phyloP scores from a whole-genome alignment of 257 asterid genomes.

The Lycium barbarum region DNA sequence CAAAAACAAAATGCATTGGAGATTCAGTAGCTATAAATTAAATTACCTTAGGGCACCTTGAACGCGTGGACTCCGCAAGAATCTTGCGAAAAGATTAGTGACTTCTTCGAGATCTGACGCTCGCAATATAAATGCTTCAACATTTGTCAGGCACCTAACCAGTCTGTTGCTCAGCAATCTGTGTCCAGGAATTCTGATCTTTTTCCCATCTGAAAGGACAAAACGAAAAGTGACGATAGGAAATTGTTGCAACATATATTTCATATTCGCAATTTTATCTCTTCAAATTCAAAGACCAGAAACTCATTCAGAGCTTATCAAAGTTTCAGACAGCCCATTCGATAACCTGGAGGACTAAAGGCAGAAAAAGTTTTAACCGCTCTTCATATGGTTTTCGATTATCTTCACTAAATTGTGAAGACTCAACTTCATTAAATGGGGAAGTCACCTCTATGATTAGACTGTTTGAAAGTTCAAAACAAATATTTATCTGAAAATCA shows the following conservation, averaged over 20 bases:
- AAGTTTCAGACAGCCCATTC: not conserved
- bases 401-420: slow-evolving; percentile 18
- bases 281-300: not conserved
- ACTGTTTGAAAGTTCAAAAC: slow-evolving; percentile 11
- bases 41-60: slow-evolving; percentile 90
- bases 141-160: slow-evolving; percentile 74
- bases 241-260: not conserved
- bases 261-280: not conserved
- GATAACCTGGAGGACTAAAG: not conserved
- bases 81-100: slow-evolving; percentile 75
- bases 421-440: not conserved
- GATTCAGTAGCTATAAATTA: not conserved
- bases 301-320: not conserved
- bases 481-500: not conserved
- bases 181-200: slow-evolving; percentile 71
- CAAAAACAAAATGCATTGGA: not conserved
- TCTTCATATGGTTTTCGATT: slow-evolving; percentile 1
- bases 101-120: slow-evolving; percentile 89
- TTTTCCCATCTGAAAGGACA: slow-evolving; percentile 57
- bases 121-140: slow-evolving; percentile 80
- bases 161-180: slow-evolving; percentile 68
- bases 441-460: slow-evolving; percentile 12
- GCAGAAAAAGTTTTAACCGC: not conserved
- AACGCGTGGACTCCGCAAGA: slow-evolving; percentile 75
- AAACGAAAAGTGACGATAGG: not conserved